Evolutionary conservation across 352 stramenopile species (phyloP).

Genomic region (Globisporangium irregulare): DNA sequence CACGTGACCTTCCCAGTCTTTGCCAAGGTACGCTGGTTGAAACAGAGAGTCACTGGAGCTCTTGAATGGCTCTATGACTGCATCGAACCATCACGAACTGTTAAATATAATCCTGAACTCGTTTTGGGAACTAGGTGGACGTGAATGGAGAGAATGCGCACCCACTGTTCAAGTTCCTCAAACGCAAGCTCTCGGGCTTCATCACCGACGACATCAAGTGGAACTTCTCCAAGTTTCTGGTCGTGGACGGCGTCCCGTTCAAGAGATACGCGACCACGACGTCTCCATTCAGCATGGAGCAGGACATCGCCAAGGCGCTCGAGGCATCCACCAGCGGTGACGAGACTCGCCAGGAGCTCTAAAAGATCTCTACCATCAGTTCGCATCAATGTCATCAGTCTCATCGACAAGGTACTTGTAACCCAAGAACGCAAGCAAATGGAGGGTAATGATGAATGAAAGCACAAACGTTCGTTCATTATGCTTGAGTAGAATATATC

Average conservation of each 20-base stretch:
- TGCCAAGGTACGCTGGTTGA: slow-evolving; percentile 62
- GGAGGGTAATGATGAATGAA: neutral
- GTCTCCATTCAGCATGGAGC: slow-evolving; percentile 60
- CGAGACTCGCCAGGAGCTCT: slow-evolving; percentile 8
- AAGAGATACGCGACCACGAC: slow-evolving; percentile 72
- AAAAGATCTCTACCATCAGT: neutral
- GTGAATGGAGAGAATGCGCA: slow-evolving; percentile 90
- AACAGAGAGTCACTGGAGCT: neutral
- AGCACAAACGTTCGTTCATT: neutral
- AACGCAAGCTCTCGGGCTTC: slow-evolving; percentile 57
- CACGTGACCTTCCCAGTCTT: slow-evolving; percentile 84
- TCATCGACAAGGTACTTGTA: neutral
- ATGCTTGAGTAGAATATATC: neutral
- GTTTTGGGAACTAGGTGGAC: slow-evolving; percentile 23
- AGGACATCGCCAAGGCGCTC: slow-evolving; percentile 58
- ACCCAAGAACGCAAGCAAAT: neutral
- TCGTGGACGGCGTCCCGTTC: slow-evolving; percentile 66
- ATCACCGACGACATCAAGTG: slow-evolving; percentile 81
- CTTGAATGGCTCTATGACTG: neutral
- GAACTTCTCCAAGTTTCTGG: slow-evolving; percentile 89
- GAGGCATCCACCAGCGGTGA: neutral
- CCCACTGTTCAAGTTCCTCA: slow-evolving; percentile 91
- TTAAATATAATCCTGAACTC: neutral
- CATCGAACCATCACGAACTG: neutral
- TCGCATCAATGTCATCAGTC: neutral